Percentiles rank a stretch among this genome's conserved stretches.
These are phyloP conservation scores for Cutaneotrichosporon mucoides DNA, from an alignment of 1,284 basidiomycete species.

Conservation along the genomic window DNA sequence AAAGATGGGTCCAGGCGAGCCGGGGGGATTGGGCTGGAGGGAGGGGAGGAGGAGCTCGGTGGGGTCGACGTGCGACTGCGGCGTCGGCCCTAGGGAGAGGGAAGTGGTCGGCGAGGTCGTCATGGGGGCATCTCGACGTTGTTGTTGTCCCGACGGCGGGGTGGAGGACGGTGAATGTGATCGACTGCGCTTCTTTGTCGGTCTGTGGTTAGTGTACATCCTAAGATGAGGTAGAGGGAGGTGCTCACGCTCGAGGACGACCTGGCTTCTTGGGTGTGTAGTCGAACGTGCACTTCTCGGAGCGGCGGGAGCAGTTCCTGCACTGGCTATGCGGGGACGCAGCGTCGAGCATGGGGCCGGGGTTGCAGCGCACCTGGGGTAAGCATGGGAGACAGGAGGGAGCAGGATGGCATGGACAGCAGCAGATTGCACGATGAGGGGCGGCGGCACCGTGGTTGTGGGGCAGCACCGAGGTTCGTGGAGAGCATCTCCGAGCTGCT, in stretches of 20 bases:
- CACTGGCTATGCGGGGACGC: background rate
- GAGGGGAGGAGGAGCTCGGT: background rate
- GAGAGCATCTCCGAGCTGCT: no score
- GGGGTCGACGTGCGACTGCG: background rate
- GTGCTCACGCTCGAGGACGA: constrained; percentile 6
- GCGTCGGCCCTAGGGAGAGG: background rate
- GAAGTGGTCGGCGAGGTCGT: background rate
- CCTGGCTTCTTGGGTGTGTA: constrained; percentile 15
- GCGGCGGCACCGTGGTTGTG: no score
- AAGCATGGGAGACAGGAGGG: background rate
- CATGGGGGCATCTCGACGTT: no score
- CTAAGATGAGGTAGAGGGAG: no score
- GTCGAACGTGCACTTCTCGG: constrained; percentile 11
- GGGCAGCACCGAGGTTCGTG: background rate
- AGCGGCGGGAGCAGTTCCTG: constrained; percentile 2
- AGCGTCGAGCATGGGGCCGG: background rate
- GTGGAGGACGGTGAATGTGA: background rate
- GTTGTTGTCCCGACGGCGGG: background rate
- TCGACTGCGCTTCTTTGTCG: background rate
- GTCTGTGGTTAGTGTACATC: background rate
- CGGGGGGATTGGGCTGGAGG: background rate
- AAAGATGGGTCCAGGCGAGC: background rate
- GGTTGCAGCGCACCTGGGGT: constrained; percentile 9
- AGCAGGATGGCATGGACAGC: no score
- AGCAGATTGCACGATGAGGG: no score